These are phyloP conservation scores for Rhazya stricta DNA, from an alignment of 257 asterid genomes.

Conservation along the genomic window DNA sequence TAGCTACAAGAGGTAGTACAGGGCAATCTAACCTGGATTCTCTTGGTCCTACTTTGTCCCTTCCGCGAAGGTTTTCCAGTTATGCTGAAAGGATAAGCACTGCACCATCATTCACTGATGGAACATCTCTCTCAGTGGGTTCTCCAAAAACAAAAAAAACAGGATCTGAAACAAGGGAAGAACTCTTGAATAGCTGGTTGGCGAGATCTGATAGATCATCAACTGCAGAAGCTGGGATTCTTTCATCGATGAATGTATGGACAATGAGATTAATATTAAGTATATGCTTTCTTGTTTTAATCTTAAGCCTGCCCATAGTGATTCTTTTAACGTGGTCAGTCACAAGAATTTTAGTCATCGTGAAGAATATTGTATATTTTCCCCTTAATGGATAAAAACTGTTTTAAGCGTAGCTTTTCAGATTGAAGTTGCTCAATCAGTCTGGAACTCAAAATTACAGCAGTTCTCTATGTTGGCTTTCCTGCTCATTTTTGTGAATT, in stretches of 20 bases:
- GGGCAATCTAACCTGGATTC: slow-evolving; percentile 50
- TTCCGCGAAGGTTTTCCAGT: slow-evolving; percentile 70
- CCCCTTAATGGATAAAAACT: background rate
- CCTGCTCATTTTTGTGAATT: background rate
- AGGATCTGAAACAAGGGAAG: slow-evolving; percentile 87
- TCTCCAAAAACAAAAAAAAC: slow-evolving; percentile 89
- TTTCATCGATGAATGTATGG: slow-evolving; percentile 59
- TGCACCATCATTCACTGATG: slow-evolving; percentile 53
- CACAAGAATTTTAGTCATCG: background rate
- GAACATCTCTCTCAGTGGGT: slow-evolving; percentile 45
- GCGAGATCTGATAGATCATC: slow-evolving; percentile 62
- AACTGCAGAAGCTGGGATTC: slow-evolving; percentile 38
- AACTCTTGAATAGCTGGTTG: slow-evolving; percentile 56
- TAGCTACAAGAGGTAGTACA: slow-evolving; percentile 37
- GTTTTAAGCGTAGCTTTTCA: background rate
- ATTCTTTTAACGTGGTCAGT: background rate
- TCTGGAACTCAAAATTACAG: background rate
- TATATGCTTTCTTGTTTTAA: slow-evolving; percentile 13
- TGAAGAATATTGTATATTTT: background rate
- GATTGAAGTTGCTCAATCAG: background rate
- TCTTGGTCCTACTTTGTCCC: slow-evolving; percentile 51
- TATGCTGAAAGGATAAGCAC: slow-evolving; percentile 95
- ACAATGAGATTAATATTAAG: slow-evolving; percentile 3
- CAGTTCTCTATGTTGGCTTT: background rate
- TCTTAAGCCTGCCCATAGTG: background rate